Evolutionary conservation across 208 protist species (phyloP), one percentile per base, ranked within the genome.

Genomic region (Leishmania lainsoni): DNA sequence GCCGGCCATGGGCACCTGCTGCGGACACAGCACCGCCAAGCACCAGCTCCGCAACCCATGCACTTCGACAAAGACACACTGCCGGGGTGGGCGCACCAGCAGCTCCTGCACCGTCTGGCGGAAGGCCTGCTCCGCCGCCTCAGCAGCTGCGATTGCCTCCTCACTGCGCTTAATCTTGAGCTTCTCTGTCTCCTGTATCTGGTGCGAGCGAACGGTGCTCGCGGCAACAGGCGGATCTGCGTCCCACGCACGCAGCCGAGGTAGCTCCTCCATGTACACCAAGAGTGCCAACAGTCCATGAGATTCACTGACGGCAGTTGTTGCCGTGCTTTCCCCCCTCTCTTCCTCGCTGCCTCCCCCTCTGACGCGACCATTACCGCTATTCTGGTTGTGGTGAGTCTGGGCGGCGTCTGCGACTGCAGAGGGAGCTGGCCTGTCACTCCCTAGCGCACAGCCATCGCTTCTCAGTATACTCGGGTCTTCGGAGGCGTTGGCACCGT

Each of bases 31-130:
- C n/a, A 85, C 8, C 20, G 51, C 35, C 5, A 51, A 61, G 68
- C 66, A 81, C 73, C 79, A 65, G 42, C 69, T 72, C 63, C 59
- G 72, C 35, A 85, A 56, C 17, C 73, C 73, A 12, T 79, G 78
- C 49, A 85, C 51, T 52, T 75, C 78, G 16, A 79, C 72, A 66
- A 85, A 79, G 26, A 85, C 17, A 12, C 77, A 85, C 74, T 85
- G 82, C 54, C 82, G 82, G 17, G 77, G 82, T 48, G 78, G 82
- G 45, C 63, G 77, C 26, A 81, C 73, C 26, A 61, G 52, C 71
- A 81, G 71, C 61, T 81, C 71, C 17, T 10, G 70, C n/a, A 85
- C 49, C 3, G 76, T 49, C 3, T 59, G 22, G 39, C 56, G 65
- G 10, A 76, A 48, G 3, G 73, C 76, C 22, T 48, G 22, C 54